Conservation (phyloP, 345 rosid species). For the Limnanthes douglasii region DNA sequence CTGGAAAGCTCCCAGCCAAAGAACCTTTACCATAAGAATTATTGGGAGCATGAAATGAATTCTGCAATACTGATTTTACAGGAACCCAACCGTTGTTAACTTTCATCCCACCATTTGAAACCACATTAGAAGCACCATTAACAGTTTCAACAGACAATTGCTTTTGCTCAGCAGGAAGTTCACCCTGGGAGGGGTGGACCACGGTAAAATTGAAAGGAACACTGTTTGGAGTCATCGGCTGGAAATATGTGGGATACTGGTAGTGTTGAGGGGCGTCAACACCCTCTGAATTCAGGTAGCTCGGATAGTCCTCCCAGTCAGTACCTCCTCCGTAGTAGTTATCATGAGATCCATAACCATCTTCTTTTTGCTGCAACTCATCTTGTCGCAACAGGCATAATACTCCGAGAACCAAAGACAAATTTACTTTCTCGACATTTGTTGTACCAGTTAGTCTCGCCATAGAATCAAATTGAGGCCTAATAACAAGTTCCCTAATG, state of each 20-base stretch:
- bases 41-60: constrained; percentile 26
- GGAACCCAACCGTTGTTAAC: constrained; percentile 43
- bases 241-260: constrained; percentile 72
- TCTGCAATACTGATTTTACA: constrained; percentile 33
- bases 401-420: no score
- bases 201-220: constrained; percentile 38
- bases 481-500: no score
- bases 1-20: constrained; percentile 24
- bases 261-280: constrained; percentile 92
- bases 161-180: constrained; percentile 54
- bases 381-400: no score
- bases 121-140: constrained; percentile 28
- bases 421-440: no score
- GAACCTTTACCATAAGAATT: constrained; percentile 44
- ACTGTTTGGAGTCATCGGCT: constrained; percentile 36
- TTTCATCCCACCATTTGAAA: constrained; percentile 30
- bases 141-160: constrained; percentile 35
- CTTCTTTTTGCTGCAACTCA: no score
- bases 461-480: no score
- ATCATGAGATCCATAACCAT: no score
- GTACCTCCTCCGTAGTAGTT: no score
- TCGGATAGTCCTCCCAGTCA: no score
- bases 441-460: no score
- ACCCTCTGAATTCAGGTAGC: no score
- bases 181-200: constrained; percentile 30